These are phyloP conservation scores for Xylariaceae sp. DNA, from an alignment of 2,329 filamentous ascomycete species.

Conservation along the genomic window DNA sequence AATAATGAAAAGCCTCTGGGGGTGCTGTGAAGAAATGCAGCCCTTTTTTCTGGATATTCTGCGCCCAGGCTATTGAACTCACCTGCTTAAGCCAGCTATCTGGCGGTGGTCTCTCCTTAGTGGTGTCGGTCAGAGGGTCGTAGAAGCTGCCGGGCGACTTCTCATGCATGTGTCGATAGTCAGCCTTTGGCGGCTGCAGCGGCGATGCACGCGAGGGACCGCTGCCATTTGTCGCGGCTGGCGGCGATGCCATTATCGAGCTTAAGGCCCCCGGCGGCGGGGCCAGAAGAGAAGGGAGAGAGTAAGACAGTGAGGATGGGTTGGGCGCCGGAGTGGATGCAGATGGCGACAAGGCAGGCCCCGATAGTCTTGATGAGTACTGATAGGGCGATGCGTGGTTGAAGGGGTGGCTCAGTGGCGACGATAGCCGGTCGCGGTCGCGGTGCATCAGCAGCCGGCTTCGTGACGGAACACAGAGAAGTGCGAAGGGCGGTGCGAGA, in stretches of 20 bases:
- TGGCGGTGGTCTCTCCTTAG: slow-evolving; percentile 37
- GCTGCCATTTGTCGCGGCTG: slow-evolving; percentile 31
- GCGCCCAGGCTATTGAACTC: slow-evolving; percentile 16
- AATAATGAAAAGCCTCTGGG: background rate
- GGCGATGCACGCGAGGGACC: slow-evolving; percentile 34
- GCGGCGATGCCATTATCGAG: slow-evolving; percentile 33
- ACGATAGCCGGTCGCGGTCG: slow-evolving; percentile 28
- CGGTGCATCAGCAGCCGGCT: slow-evolving; percentile 23
- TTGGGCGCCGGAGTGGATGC: slow-evolving; percentile 14
- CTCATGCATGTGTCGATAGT: slow-evolving; percentile 35
- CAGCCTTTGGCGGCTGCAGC: slow-evolving; percentile 33
- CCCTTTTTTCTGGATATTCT: background rate
- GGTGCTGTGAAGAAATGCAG: background rate
- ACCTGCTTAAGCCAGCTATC: slow-evolving; percentile 36
- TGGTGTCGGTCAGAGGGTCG: slow-evolving; percentile 43
- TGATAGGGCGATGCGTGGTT: slow-evolving; percentile 29
- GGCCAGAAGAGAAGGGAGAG: slow-evolving; percentile 30
- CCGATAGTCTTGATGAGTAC: slow-evolving; percentile 16
- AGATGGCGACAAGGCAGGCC: slow-evolving; percentile 14
- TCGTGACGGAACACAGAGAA: slow-evolving; percentile 28
- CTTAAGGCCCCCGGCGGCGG: slow-evolving; percentile 33
- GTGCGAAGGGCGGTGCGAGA: slow-evolving; percentile 20
- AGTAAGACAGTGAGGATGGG: slow-evolving; percentile 14
- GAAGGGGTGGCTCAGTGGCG: slow-evolving; percentile 28
- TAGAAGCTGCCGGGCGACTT: slow-evolving; percentile 43